Evolutionary conservation across 371 early-diverging fungal species (phyloP).

Genomic region (Mucor plumbeus): DNA sequence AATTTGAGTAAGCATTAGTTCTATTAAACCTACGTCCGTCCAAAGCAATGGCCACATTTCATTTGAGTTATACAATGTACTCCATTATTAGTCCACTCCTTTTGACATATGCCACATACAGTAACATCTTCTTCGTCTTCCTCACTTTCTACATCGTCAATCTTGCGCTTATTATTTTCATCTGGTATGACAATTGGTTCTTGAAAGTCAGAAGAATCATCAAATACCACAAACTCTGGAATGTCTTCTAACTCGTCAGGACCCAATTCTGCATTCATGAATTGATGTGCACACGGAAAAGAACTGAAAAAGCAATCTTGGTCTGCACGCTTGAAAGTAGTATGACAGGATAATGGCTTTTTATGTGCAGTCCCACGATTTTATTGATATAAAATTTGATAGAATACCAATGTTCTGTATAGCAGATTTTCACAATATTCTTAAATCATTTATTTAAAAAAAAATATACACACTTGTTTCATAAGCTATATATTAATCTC

Average conservation of each 20-base stretch:
- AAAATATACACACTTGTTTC: no score
- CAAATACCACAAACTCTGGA: neutral
- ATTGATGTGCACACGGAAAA: neutral
- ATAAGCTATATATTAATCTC: no score
- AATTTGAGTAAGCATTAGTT: neutral
- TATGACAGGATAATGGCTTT: neutral
- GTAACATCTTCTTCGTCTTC: slow-evolving; percentile 8
- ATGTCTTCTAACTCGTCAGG: neutral
- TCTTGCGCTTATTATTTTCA: neutral
- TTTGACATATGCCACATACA: slow-evolving; percentile 25
- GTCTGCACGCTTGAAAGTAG: no score
- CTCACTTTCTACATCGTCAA: slow-evolving; percentile 1
- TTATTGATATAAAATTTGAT: no score
- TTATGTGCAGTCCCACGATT: neutral
- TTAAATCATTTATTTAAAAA: no score
- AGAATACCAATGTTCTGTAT: no score
- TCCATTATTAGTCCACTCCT: slow-evolving; percentile 21
- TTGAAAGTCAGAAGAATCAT: slow-evolving; percentile 19
- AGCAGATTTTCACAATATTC: no score
- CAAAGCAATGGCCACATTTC: slow-evolving; percentile 36
- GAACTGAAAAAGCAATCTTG: neutral
- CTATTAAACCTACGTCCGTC: slow-evolving; percentile 18
- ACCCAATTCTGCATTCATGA: neutral
- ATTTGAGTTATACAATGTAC: slow-evolving; percentile 21
- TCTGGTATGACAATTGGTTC: slow-evolving; percentile 6